Base-by-base conservation (phyloP, 116 monocot species). In the Trichopus zeylanicus region DNA sequence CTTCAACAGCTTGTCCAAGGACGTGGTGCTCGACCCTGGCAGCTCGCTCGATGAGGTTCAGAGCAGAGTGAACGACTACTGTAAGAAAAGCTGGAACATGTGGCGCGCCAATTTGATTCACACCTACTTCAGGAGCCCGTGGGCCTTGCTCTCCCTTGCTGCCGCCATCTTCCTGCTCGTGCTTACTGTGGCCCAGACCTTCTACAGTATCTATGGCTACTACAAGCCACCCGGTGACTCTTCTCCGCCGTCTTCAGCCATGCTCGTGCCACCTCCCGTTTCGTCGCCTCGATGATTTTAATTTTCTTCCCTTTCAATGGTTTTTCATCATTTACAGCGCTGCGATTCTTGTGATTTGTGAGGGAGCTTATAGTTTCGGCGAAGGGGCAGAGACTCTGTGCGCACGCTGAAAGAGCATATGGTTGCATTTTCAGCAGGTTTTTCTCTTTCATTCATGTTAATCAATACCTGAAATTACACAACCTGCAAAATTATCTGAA, bases 71-170 rank as follows among this genome's bases (percentile, higher is more conserved):
- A 69, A 72, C 16, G 46, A 15, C 3, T 73, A 77, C 66, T 77
- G 65, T 46, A 29, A 48, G 57, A 48, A 73, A 60, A 56, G 42
- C 10, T 62, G 63, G 61, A 72, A 76, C 61, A 54, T 38, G 61
- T 73, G 76, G 81, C 56, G 81, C 16, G 76, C 72, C 4, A 81
- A 81, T 54, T 65, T 76, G 13, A 65, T 73, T 1, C 72, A 72
- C 31, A 69, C 64, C 28, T 81, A 76, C 64, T 76, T 81, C 59
- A 60, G 76, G 55, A 81, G 69, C 60, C 81, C 81, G 1, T 81
- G 81, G 72, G 56, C 81, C 0, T 26, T 73, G 3, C 55, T 73
- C 0, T 76, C 76, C 3, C 72, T 81, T 0, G 55, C 33, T 2
- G 76, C 71, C 15, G 76, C 81, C 24, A 60, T 76, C 28, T 56